Evolutionary conservation across 2,329 filamentous ascomycete species (phyloP).

Genomic region (Aspergillus fumigatus): DNA sequence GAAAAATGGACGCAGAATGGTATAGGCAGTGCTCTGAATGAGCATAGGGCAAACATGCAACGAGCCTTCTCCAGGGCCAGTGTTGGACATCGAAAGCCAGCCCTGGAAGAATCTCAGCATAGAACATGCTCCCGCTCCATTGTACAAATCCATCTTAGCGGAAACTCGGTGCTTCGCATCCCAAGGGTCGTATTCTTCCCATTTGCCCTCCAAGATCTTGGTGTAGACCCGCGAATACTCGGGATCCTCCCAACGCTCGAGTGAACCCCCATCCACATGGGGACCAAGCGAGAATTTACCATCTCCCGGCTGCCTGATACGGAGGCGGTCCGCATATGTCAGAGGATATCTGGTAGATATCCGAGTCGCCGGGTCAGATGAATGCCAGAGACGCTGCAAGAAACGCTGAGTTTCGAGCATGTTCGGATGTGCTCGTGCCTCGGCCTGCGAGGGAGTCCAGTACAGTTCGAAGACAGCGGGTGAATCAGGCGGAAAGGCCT

Average conservation of each 20-base stretch:
- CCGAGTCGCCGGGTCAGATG: slow-evolving; percentile 44
- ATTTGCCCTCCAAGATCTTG: slow-evolving; percentile 65
- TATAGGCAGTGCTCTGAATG: slow-evolving; percentile 70
- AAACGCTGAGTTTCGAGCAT: slow-evolving; percentile 58
- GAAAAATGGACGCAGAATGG: slow-evolving; percentile 82
- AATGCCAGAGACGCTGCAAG: slow-evolving; percentile 63
- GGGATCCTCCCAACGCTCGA: slow-evolving; percentile 68
- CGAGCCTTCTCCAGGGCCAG: slow-evolving; percentile 70
- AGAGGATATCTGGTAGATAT: slow-evolving; percentile 56
- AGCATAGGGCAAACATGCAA: slow-evolving; percentile 77
- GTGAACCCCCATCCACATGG: slow-evolving; percentile 68
- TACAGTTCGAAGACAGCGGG: slow-evolving; percentile 73
- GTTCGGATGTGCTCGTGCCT: slow-evolving; percentile 63
- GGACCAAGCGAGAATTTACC: slow-evolving; percentile 66
- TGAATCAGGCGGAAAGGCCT: slow-evolving; percentile 61
- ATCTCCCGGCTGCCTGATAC: slow-evolving; percentile 69
- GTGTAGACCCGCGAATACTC: slow-evolving; percentile 73
- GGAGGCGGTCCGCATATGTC: slow-evolving; percentile 66
- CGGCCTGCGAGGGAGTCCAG: slow-evolving; percentile 66
- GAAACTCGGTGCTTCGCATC: slow-evolving; percentile 65
- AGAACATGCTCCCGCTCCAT: slow-evolving; percentile 74
- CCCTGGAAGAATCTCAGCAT: slow-evolving; percentile 89
- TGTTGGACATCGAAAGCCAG: slow-evolving; percentile 74
- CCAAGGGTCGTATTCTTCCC: slow-evolving; percentile 81
- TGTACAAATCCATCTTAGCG: slow-evolving; percentile 70